Evolutionary conservation across 2,329 filamentous ascomycete genomes (phyloP).

Genomic region (Myriosclerotinia curreyana): DNA sequence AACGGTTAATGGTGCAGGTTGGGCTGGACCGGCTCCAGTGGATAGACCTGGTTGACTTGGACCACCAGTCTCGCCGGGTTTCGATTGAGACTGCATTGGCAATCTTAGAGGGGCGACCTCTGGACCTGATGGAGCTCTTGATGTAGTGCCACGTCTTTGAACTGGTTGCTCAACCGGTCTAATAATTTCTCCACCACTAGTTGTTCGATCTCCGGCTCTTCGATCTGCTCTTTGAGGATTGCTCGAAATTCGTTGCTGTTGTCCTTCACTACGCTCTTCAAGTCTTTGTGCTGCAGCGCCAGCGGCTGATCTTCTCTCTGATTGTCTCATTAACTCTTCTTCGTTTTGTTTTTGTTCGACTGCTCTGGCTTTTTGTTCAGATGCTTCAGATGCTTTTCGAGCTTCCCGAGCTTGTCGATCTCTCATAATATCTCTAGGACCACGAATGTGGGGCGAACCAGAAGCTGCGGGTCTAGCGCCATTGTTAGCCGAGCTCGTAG

Average conservation of each 20-base stretch:
- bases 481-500: slow-evolving; percentile 53
- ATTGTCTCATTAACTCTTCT: slow-evolving; percentile 52
- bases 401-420: slow-evolving; percentile 76
- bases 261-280: slow-evolving; percentile 29
- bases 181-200: slow-evolving; percentile 24
- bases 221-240: slow-evolving; percentile 37
- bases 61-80: slow-evolving; percentile 27
- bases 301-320: slow-evolving; percentile 59
- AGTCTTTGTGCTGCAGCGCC: slow-evolving; percentile 47
- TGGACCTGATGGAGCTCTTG: slow-evolving; percentile 32
- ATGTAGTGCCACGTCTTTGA: slow-evolving; percentile 34
- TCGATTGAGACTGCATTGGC: slow-evolving; percentile 32
- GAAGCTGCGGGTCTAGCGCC: slow-evolving; percentile 49
- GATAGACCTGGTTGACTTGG: slow-evolving; percentile 20
- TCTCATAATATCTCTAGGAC: slow-evolving; percentile 89
- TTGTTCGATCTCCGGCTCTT: slow-evolving; percentile 31
- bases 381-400: slow-evolving; percentile 55
- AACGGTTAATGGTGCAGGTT: slow-evolving; percentile 18
- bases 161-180: slow-evolving; percentile 28
- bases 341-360: slow-evolving; percentile 54
- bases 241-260: slow-evolving; percentile 36
- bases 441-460: slow-evolving; percentile 61
- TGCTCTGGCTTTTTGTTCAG: slow-evolving; percentile 46
- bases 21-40: slow-evolving; percentile 16
- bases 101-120: slow-evolving; percentile 36